Conservation (phyloP, 148 eudicot genomes). For the Mesembryanthemum crystallinum region DNA sequence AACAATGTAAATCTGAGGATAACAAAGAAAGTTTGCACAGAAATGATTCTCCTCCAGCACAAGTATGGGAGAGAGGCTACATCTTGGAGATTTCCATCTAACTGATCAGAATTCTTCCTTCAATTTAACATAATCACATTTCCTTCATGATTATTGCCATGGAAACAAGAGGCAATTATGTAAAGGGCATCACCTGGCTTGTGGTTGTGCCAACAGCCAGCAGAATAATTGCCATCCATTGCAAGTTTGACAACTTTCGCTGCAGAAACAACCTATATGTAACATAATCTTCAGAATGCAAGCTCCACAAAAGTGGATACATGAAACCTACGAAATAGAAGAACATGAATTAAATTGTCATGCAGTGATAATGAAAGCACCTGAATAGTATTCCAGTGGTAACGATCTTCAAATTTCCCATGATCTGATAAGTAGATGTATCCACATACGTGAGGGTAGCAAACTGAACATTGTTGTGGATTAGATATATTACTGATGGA, state of each 20-base stretch:
- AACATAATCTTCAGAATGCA: background rate
- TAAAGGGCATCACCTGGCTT: constrained; percentile 66
- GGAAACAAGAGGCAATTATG: background rate
- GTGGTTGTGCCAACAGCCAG: constrained; percentile 97
- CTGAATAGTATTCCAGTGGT: constrained; percentile 94
- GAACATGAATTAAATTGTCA: background rate
- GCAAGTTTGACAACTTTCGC: constrained; percentile 87
- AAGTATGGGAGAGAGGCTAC: background rate
- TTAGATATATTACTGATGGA: constrained; percentile 86
- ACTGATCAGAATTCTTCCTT: background rate
- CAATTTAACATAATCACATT: background rate
- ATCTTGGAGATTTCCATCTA: background rate
- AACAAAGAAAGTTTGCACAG: background rate
- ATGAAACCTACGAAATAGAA: background rate
- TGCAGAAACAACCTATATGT: constrained; percentile 65
- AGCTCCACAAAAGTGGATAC: background rate
- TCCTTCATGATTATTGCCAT: background rate
- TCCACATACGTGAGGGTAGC: constrained; percentile 94
- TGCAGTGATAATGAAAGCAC: constrained; percentile 31
- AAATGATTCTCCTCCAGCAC: background rate
- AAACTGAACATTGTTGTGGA: constrained; percentile 96
- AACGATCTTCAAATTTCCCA: constrained; percentile 95
- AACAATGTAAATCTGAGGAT: background rate
- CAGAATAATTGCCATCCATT: constrained; percentile 90
- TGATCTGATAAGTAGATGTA: constrained; percentile 92